Conservation (phyloP, 2,329 filamentous ascomycete genomes). For the Fusarium sp. region DNA sequence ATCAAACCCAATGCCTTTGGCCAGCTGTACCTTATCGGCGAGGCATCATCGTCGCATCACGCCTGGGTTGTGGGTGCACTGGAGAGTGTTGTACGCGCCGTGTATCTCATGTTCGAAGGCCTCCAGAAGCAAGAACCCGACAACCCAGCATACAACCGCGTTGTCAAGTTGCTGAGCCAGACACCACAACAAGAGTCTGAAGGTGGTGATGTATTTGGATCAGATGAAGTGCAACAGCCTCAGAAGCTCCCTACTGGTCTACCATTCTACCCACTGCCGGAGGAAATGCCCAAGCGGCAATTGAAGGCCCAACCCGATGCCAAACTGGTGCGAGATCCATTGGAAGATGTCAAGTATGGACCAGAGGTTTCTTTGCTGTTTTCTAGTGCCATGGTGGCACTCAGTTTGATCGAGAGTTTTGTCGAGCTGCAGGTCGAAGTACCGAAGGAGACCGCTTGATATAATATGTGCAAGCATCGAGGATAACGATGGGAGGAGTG, state of each 20-base stretch:
- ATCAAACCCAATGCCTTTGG: slow-evolving; percentile 40
- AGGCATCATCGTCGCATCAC: slow-evolving; percentile 36
- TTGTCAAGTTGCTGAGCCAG: too few relatives aligned
- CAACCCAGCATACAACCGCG: neutral
- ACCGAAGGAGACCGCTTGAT: neutral
- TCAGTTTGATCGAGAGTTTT: slow-evolving; percentile 19
- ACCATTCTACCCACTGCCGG: neutral
- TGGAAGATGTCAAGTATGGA: neutral
- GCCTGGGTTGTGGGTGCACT: slow-evolving; percentile 40
- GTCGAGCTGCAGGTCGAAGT: neutral
- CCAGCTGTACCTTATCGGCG: slow-evolving; percentile 35
- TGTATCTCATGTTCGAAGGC: slow-evolving; percentile 27
- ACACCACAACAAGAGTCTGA: neutral
- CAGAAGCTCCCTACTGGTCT: neutral
- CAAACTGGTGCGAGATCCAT: neutral
- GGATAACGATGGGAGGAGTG: neutral
- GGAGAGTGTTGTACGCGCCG: slow-evolving; percentile 36
- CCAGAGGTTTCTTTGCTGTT: neutral
- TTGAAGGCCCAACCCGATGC: neutral
- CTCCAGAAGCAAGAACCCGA: neutral
- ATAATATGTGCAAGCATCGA: too few relatives aligned
- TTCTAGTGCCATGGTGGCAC: slow-evolving; percentile 5
- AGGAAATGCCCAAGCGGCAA: slow-evolving; percentile 6
- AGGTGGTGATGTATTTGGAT: neutral
- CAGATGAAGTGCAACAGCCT: neutral